Conservation (phyloP, 1,139 yeast species). For the Debaryomyces fabryi region DNA sequence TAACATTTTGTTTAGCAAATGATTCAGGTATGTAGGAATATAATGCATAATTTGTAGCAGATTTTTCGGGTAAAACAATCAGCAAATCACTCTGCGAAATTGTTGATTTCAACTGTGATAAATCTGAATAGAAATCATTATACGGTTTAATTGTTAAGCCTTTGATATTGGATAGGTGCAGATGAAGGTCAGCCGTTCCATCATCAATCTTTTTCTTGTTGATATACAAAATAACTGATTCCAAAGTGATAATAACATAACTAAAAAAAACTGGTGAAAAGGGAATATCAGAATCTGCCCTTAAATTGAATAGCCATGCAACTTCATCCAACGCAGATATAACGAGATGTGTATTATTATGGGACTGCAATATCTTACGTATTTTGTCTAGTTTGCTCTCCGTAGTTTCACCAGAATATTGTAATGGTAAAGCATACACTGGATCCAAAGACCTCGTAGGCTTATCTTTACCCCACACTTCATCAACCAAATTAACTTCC, state of each 20-base stretch:
- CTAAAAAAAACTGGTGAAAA: slow-evolving; percentile 56
- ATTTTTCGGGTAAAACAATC: slow-evolving; percentile 37
- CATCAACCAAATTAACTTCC: slow-evolving; percentile 39
- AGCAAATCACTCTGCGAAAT: slow-evolving; percentile 18
- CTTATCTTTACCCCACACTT: slow-evolving; percentile 42
- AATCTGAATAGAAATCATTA: slow-evolving; percentile 34
- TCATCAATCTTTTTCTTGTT: slow-evolving; percentile 35
- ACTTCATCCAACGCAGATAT: slow-evolving; percentile 53
- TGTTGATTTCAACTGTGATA: slow-evolving; percentile 25
- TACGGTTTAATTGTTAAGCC: slow-evolving; percentile 36
- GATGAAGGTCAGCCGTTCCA: slow-evolving; percentile 19
- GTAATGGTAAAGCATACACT: slow-evolving; percentile 39
- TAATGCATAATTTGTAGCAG: slow-evolving; percentile 38
- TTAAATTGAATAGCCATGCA: slow-evolving; percentile 57
- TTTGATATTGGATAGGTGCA: slow-evolving; percentile 31
- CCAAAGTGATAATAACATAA: slow-evolving; percentile 40
- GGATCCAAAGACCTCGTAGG: slow-evolving; percentile 44
- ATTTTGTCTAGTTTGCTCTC: slow-evolving; percentile 34
- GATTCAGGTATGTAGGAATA: slow-evolving; percentile 33
- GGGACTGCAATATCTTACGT: slow-evolving; percentile 25
- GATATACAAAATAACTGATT: slow-evolving; percentile 39
- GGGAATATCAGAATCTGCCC: slow-evolving; percentile 48
- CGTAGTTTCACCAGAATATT: slow-evolving; percentile 49
- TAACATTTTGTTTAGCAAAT: slow-evolving; percentile 26
- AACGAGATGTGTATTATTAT: slow-evolving; percentile 32